Conservation (phyloP, 768 basidiomycete genomes). For the Pulveroboletus ravenelii region DNA sequence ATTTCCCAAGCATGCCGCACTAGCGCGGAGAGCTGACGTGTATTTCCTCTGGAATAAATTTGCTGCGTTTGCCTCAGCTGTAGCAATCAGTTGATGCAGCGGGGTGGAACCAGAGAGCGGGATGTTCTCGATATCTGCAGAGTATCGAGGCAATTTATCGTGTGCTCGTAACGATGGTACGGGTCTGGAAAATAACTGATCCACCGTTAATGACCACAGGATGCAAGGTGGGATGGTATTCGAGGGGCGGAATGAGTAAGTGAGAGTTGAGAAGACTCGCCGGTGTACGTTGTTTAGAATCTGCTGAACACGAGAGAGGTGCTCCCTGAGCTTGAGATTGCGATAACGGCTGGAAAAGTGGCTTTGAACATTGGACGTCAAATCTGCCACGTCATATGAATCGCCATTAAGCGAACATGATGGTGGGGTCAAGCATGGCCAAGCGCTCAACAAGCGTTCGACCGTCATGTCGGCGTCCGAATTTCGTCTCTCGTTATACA, state of each 20-base stretch:
- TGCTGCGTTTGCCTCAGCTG: too few species aligned
- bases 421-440: slow-evolving; percentile 20
- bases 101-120: too few species aligned
- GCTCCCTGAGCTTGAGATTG: slow-evolving; percentile 13
- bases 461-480: slow-evolving; percentile 4
- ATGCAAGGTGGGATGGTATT: too few species aligned
- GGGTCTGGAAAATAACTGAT: too few species aligned
- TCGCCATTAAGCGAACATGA: neutral
- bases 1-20: neutral
- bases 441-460: slow-evolving; percentile 1
- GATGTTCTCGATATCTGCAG: too few species aligned
- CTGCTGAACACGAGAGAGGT: slow-evolving; percentile 8
- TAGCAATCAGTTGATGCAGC: too few species aligned
- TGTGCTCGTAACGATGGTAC: too few species aligned
- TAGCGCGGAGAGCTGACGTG: neutral
- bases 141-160: too few species aligned
- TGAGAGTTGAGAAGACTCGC: too few species aligned
- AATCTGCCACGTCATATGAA: slow-evolving; percentile 1
- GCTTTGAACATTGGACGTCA: neutral
- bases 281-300: neutral
- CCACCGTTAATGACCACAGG: too few species aligned
- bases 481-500: slow-evolving; percentile 4
- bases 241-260: too few species aligned
- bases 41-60: too few species aligned
- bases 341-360: slow-evolving; percentile 16